These are phyloP conservation scores for Coniochaeta prunicola DNA, from an alignment of 2,329 filamentous ascomycete genomes.

Conservation along the genomic window DNA sequence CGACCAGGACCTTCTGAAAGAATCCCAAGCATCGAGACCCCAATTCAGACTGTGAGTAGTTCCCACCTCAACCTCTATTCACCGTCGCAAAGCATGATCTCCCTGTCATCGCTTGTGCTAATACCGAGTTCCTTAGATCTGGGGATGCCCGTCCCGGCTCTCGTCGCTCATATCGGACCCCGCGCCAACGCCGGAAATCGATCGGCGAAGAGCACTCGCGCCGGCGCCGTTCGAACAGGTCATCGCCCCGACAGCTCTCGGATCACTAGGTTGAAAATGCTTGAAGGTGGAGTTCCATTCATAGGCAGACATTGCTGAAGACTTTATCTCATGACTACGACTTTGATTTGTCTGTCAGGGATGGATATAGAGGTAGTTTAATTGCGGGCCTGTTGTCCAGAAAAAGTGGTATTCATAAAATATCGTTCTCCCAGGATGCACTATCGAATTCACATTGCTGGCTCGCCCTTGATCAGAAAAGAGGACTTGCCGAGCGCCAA, in stretches of 20 bases:
- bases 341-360: not conserved
- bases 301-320: not conserved
- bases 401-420: not conserved
- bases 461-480: not conserved
- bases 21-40: too few relatives aligned
- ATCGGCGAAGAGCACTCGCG: too few relatives aligned
- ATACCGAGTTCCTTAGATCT: too few relatives aligned
- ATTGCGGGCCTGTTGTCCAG: not conserved
- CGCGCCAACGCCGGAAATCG: too few relatives aligned
- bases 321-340: not conserved
- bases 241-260: too few relatives aligned
- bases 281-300: not conserved
- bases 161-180: too few relatives aligned
- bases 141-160: too few relatives aligned
- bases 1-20: too few relatives aligned
- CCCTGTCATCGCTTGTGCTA: too few relatives aligned
- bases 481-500: not conserved
- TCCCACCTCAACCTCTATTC: too few relatives aligned
- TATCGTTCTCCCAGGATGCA: not conserved
- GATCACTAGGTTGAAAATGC: not conserved
- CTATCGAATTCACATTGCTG: not conserved
- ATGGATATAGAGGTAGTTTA: not conserved
- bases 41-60: not conserved
- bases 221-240: too few relatives aligned
- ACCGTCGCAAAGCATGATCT: too few relatives aligned